Evolutionary conservation across 768 basidiomycete species (phyloP).

Genomic region (Mycena galopus): DNA sequence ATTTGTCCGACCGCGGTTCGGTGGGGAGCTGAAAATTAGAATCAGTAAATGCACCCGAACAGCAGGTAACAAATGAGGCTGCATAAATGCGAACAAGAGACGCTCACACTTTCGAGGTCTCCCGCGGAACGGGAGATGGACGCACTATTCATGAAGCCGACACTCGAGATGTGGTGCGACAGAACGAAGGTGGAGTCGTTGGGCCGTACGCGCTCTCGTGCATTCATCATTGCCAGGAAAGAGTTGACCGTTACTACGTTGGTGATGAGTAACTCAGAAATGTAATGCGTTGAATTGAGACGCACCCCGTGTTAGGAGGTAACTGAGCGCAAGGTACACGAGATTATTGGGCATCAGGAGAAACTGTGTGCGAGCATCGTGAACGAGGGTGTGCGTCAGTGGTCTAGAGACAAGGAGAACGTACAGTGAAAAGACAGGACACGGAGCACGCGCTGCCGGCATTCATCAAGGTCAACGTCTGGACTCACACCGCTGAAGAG

Average conservation of each 20-base stretch:
- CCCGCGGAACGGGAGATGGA: background rate
- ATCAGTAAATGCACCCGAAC: background rate
- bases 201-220: slow-evolving; percentile 16
- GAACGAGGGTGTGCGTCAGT: too few relatives aligned
- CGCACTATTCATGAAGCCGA: background rate
- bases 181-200: background rate
- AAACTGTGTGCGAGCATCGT: slow-evolving; percentile 44
- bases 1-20: background rate
- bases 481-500: too few relatives aligned
- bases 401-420: slow-evolving; percentile 27
- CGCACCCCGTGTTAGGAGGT: slow-evolving; percentile 60
- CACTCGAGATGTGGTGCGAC: background rate
- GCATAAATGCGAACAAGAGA: background rate
- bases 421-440: slow-evolving; percentile 56
- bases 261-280: background rate
- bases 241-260: slow-evolving; percentile 62
- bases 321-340: slow-evolving; percentile 57
- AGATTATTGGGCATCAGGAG: slow-evolving; percentile 59
- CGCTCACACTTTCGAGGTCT: slow-evolving; percentile 9
- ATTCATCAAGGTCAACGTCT: too few relatives aligned
- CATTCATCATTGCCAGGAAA: slow-evolving; percentile 47
- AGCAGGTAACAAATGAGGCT: background rate
- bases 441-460: slow-evolving; percentile 57
- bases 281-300: background rate
- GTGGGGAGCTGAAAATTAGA: background rate